These are phyloP conservation scores for Blastobotrys peoriensis DNA, from an alignment of 805 yeast species.

Conservation along the genomic window DNA sequence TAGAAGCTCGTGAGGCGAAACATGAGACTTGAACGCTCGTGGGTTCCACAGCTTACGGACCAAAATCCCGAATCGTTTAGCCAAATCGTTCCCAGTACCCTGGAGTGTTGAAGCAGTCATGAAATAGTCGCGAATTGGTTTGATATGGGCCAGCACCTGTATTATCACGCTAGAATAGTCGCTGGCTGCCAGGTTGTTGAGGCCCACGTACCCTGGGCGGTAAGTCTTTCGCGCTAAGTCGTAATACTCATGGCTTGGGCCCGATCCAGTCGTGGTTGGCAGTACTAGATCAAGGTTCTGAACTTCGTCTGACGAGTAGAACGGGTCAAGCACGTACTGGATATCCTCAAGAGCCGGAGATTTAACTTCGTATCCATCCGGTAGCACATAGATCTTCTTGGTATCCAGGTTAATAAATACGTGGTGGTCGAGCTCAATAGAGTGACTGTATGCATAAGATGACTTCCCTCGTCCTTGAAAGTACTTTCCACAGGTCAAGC, in stretches of 20 bases:
- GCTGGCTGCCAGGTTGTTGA: constrained; percentile 47
- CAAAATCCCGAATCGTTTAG: constrained; percentile 32
- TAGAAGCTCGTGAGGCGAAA: constrained; percentile 62
- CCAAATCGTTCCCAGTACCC: not conserved
- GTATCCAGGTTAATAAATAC: constrained; percentile 52
- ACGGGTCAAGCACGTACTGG: constrained; percentile 47
- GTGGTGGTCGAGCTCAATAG: constrained; percentile 57
- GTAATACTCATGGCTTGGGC: constrained; percentile 8
- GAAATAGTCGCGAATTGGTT: constrained; percentile 42
- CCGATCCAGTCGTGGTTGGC: not conserved
- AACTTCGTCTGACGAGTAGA: constrained; percentile 36
- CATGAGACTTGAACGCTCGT: constrained; percentile 49
- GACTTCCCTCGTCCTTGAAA: constrained; percentile 58
- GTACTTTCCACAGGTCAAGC: constrained; percentile 69
- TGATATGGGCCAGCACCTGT: constrained; percentile 50
- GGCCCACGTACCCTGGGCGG: constrained; percentile 59
- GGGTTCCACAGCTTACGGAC: constrained; percentile 61
- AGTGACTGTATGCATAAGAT: constrained; percentile 66
- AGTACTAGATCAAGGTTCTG: constrained; percentile 27
- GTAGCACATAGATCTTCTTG: constrained; percentile 50
- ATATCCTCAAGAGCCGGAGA: constrained; percentile 45
- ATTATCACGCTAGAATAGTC: constrained; percentile 55
- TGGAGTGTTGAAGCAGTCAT: constrained; percentile 25
- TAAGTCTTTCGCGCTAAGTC: constrained; percentile 47
- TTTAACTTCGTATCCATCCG: constrained; percentile 48